Base-by-base conservation (phyloP, 177 flowering plant genomes). In the Vitis hybrid region DNA sequence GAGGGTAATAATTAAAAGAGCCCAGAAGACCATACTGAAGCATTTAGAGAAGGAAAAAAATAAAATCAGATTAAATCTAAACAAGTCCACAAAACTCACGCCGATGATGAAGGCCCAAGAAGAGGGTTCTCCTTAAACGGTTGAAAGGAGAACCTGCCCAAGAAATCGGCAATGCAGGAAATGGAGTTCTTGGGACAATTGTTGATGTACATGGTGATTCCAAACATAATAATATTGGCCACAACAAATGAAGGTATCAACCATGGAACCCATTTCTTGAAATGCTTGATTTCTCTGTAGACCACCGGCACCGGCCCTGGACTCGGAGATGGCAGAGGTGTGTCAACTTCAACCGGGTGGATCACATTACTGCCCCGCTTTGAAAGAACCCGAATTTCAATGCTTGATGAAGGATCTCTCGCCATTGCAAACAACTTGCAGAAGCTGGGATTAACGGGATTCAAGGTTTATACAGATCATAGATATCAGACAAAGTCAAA, bases 151-250 rank as follows among this genome's bases (percentile, higher is more conserved):
- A 83, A 75, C 66, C 86, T 68, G 33, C 82, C 81, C 64, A 83
- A 56, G 54, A 80, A 83, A 8, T 56, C 19, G 55, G 80, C 86
- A 56, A 88, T 20, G 52, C 92, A 88, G 11, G 82, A 75, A 20
- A 71, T 73, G 0, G 89, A 77, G 64, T 86, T 83, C 76, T 83
- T 77, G 64, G 88, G 92, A 53, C 92, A 88, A 62, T 88, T 62
- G 51, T 88, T 86, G 55, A 86, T 82, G 50, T 69, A 86, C 92
- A 88, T 88, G 63, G 89, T 80, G 68, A 86, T 77, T 3, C 82
- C 28, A 31, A 88, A 80, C 73, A 86, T 3, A 1, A 80, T 72
- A 11, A 47, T 33, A 59, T 88, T 85, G n/a, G 87, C 89, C 5
- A 81, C 67, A 1, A 86, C 85, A 58, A 88, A 79, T 11, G 47